Base-by-base conservation (phyloP, 441 rosid genomes). In the Eutrema salsugineum region DNA sequence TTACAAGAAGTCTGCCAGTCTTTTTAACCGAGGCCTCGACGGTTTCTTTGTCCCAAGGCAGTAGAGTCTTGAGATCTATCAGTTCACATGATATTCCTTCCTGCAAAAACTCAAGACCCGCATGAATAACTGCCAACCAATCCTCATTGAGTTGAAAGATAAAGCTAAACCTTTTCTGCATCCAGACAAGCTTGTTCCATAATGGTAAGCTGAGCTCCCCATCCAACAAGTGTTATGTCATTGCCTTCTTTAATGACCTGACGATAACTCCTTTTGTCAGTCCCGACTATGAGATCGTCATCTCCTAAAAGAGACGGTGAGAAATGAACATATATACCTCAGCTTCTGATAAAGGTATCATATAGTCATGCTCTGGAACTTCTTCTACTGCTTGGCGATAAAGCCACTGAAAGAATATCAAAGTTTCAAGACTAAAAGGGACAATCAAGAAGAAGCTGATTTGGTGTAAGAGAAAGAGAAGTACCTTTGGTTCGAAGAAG, bases 11-110 rank as follows among this genome's bases (percentile, higher is more conserved):
- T 76, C 91, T 82, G 63, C 99, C 99, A 1, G 97, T 91, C 80
- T 94, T 91, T 51, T 77, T 84, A 66, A 90, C 97, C 1, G 96
- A 90, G 17, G 93, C 88, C 78, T 94, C 97, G 2, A 90, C 91
- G 0, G 85, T 90, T 82, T 90, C 99, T 77, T 89, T 94, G 73
- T 92, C 97, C 99, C 97, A 94, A 6, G 97, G 99, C 5, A 94
- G 22, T 5, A 90, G 79, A 40, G 99, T 91, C 83, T 86, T 94
- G 71, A 90, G 89, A 79, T 94, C 97, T 75, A 91, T 83, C 70
- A 94, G 78, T 77, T 91, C 97, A 83, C 97, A 91, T 70, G 97
- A 94, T 72, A 94, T 90, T 67, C 99, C 99, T 46, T 88, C 93
- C 99, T 91, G 87, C 75, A 75, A 68, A 75, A 64, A 48, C 17